Evolutionary conservation across 306 rosid genomes (phyloP), one percentile per base, ranked within the genome.

Genomic region (Trifolium fragiferum): DNA sequence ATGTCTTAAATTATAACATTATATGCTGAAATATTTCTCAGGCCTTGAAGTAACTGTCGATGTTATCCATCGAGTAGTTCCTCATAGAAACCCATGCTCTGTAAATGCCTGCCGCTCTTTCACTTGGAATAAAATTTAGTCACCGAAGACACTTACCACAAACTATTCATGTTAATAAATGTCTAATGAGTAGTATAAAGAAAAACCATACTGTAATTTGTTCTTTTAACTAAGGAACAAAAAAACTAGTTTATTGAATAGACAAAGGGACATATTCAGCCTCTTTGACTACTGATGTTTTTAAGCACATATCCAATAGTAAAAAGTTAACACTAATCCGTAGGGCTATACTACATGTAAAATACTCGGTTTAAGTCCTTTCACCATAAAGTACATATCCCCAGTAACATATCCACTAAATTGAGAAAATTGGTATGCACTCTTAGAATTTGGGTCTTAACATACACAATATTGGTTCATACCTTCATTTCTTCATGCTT

Each of bases 401-500:
- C 4, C 47, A 49, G 62, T 40, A 58, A n/a, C 40, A 54, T 61
- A 76, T 79, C 44, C 16, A 11, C 44, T 23, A 65, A 15, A 68
- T 55, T 63, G 67, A 59, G 32, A 23, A 19, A 62, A 77, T 12
- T 33, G 60, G 66, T 60, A 30, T 1, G 30, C 11, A 59, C 16
- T 27, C 11, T 41, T 59, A 59, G 65, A 59, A 59, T 27, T 59
- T 13, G 65, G 38, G 38, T 13, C 19, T 27, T 59, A 59, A 55
- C 4, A 47, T 50, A 18, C 21, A 76, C 40, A 68, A 30, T 30
- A 62, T 41, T 18, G 15, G 71, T 58, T 44, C 72, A 75, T 88
- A 94, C 99, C 99, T 94, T 94, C 71, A 85, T 68, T 63, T 94
- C 99, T 27, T 94, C 99, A 47, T 96, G 86, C 82, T 94, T 94